Percentiles rank a stretch among this genome's conserved stretches.
Evolutionary conservation across 441 rosid genomes (phyloP).

Genomic region (Gossypium aridum): DNA sequence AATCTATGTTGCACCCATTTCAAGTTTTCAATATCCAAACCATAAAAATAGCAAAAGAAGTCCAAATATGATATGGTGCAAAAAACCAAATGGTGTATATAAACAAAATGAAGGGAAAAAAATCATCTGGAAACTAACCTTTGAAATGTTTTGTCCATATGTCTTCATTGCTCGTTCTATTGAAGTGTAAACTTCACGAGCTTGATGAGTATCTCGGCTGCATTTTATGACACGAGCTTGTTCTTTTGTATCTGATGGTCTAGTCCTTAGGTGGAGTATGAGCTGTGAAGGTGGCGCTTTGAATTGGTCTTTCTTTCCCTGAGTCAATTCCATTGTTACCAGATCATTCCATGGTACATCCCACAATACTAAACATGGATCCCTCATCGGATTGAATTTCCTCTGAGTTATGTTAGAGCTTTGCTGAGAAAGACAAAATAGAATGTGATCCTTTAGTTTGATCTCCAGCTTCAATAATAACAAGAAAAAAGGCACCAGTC

Average conservation of each 20-base stretch:
- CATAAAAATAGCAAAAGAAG: neutral
- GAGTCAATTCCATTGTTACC: conserved; percentile 77
- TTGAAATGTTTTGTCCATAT: conserved; percentile 48
- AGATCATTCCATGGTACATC: conserved; percentile 63
- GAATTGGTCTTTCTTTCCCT: conserved; percentile 77
- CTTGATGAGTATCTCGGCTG: conserved; percentile 62
- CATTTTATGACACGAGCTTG: conserved; percentile 73
- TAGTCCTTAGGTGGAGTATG: conserved; percentile 48
- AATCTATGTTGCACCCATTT: neutral
- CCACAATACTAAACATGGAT: conserved; percentile 93
- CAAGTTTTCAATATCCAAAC: neutral
- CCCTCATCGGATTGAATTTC: conserved; percentile 86
- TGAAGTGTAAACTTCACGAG: conserved; percentile 65
- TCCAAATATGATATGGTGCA: neutral
- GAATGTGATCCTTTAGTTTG: neutral
- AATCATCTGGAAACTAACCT: conserved; percentile 35
- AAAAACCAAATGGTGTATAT: neutral
- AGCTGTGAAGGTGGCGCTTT: conserved; percentile 71
- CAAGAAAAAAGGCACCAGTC: neutral
- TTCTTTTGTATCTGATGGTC: conserved; percentile 58
- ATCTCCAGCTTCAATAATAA: neutral
- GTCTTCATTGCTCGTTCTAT: conserved; percentile 65
- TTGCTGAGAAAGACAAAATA: conserved; percentile 50
- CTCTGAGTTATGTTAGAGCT: conserved; percentile 79
- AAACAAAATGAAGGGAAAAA: neutral